Percentiles rank a stretch among this genome's conserved stretches.
These are phyloP conservation scores for Plectosphaerella plurivora DNA, from an alignment of 2,329 filamentous ascomycete genomes.

Conservation along the genomic window DNA sequence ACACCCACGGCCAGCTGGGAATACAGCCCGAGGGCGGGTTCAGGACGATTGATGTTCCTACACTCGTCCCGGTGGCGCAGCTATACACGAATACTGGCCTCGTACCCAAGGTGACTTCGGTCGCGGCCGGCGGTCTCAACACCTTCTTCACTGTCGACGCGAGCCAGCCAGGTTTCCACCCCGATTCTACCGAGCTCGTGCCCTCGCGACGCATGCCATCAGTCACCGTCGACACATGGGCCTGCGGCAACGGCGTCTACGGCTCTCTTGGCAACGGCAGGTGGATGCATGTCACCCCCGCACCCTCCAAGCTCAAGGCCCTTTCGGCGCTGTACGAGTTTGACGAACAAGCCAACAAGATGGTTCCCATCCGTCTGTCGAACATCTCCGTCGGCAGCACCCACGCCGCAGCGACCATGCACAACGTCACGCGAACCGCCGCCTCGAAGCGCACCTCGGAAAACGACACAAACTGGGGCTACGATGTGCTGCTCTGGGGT, in stretches of 20 bases:
- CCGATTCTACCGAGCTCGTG: conserved; percentile 10
- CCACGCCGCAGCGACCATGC: conserved; percentile 78
- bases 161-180: conserved; percentile 46
- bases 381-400: conserved; percentile 71
- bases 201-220: conserved; percentile 24
- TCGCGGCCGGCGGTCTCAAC: conserved; percentile 82
- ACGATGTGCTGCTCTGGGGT: conserved; percentile 89
- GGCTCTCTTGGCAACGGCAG: conserved; percentile 79
- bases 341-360: conserved; percentile 64
- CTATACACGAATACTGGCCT: conserved; percentile 67
- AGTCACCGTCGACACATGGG: conserved; percentile 74
- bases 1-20: conserved; percentile 87
- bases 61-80: conserved; percentile 63
- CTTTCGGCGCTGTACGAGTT: conserved; percentile 85
- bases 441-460: conserved; percentile 45
- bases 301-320: conserved; percentile 74
- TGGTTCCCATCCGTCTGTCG: conserved; percentile 74
- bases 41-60: conserved; percentile 63
- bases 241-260: conserved; percentile 79
- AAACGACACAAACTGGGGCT: conserved; percentile 81
- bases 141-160: conserved; percentile 86
- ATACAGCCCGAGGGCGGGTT: conserved; percentile 63
- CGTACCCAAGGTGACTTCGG: conserved; percentile 63
- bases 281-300: conserved; percentile 82
- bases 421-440: conserved; percentile 68